Evolutionary conservation across 2,329 filamentous ascomycete genomes (phyloP).

Genomic region (Diplocarpon rosae): DNA sequence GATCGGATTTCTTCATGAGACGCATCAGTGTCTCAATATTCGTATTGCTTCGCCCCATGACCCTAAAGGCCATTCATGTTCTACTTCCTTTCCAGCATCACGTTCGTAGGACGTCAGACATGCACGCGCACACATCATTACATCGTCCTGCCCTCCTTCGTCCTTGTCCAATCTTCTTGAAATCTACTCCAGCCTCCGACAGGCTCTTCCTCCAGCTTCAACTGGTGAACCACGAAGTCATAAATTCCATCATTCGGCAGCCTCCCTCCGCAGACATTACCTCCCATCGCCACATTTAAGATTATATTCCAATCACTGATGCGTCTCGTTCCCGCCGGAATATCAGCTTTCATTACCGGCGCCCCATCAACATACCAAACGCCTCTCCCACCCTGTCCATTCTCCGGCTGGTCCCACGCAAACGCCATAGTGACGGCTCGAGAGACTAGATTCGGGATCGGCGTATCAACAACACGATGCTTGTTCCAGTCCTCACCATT

Average conservation of each 20-base stretch:
- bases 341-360: constrained; percentile 44
- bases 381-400: constrained; percentile 34
- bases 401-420: constrained; percentile 40
- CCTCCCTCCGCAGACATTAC: constrained; percentile 44
- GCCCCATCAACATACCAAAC: constrained; percentile 49
- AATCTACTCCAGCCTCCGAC: constrained; percentile 45
- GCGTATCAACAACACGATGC: constrained; percentile 43
- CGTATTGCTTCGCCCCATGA: too few species aligned
- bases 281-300: constrained; percentile 52
- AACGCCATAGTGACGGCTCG: constrained; percentile 43
- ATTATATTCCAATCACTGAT: constrained; percentile 46
- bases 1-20: too few species aligned
- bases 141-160: constrained; percentile 19
- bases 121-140: background rate
- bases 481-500: constrained; percentile 43
- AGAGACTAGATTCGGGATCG: constrained; percentile 35
- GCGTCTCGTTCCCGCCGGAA: constrained; percentile 40
- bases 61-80: too few species aligned
- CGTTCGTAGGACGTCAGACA: background rate
- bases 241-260: constrained; percentile 42
- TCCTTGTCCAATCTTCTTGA: constrained; percentile 36
- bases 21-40: too few species aligned
- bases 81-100: too few species aligned
- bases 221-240: constrained; percentile 42
- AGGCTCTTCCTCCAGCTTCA: constrained; percentile 42